Percentiles rank a stretch among this genome's conserved stretches.
Evolutionary conservation across 1,284 basidiomycete species (phyloP).

Genomic region (Gomphus bonarii): DNA sequence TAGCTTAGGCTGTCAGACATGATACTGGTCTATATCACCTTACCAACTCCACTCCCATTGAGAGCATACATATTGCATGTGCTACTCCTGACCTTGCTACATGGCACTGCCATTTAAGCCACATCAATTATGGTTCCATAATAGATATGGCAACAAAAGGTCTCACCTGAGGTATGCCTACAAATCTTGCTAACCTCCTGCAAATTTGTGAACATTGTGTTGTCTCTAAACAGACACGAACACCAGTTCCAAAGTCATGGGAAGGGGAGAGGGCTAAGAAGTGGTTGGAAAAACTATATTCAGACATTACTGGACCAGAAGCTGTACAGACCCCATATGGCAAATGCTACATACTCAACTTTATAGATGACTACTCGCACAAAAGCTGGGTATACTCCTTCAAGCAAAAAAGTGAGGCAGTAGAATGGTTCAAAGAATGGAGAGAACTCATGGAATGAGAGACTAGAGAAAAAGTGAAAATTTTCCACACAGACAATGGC

Average conservation of each 20-base stretch:
- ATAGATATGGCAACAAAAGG: background rate
- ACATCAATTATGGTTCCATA: background rate
- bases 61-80: background rate
- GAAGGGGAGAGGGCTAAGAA: slow-evolving; percentile 13
- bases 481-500: too few relatives aligned
- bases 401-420: too few relatives aligned
- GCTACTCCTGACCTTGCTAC: background rate
- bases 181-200: background rate
- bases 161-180: background rate
- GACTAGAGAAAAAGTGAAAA: too few relatives aligned
- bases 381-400: too few relatives aligned
- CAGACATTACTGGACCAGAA: slow-evolving; percentile 18
- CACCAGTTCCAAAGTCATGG: background rate
- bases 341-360: background rate
- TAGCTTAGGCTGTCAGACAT: background rate
- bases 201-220: background rate
- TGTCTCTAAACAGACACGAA: background rate
- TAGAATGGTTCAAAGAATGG: too few relatives aligned
- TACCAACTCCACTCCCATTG: background rate
- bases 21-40: background rate
- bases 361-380: too few relatives aligned
- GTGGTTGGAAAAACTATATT: background rate
- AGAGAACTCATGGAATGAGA: too few relatives aligned
- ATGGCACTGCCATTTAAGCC: background rate
- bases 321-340: slow-evolving; percentile 8